Evolutionary conservation across 177 flowering plant species (phyloP).

Genomic region (Vitis hybrid): DNA sequence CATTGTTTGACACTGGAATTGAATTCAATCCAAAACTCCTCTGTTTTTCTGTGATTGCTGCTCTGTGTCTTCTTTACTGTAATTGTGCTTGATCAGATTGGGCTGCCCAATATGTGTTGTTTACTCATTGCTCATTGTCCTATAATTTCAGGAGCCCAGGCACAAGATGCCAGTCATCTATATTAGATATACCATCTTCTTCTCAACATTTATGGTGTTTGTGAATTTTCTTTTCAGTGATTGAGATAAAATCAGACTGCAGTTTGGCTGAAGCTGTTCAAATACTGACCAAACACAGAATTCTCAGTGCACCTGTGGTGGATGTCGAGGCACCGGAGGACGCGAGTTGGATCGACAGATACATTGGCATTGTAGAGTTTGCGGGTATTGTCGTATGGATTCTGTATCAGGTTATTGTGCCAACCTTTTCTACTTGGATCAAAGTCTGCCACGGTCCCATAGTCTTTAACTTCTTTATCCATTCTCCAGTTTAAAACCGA

Average conservation of each 20-base stretch:
- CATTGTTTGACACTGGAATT: too few relatives aligned
- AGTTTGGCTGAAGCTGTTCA: conserved; percentile 86
- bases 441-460: neutral
- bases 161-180: too few relatives aligned
- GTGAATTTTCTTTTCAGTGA: conserved; percentile 35
- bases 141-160: too few relatives aligned
- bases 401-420: conserved; percentile 78
- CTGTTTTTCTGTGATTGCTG: too few relatives aligned
- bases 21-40: too few relatives aligned
- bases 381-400: conserved; percentile 97
- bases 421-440: neutral
- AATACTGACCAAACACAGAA: conserved; percentile 58
- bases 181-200: too few relatives aligned
- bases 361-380: conserved; percentile 89
- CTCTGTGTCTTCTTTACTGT: too few relatives aligned
- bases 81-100: too few relatives aligned
- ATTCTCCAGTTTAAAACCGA: too few relatives aligned
- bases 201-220: neutral
- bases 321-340: conserved; percentile 85
- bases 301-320: conserved; percentile 89
- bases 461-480: too few relatives aligned
- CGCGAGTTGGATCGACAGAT: conserved; percentile 95
- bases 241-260: conserved; percentile 83
- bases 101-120: too few relatives aligned
- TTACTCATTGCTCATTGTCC: too few relatives aligned